These are phyloP conservation scores for Zygoascus hellenicus DNA, from an alignment of 1,139 yeast genomes.

Conservation along the genomic window DNA sequence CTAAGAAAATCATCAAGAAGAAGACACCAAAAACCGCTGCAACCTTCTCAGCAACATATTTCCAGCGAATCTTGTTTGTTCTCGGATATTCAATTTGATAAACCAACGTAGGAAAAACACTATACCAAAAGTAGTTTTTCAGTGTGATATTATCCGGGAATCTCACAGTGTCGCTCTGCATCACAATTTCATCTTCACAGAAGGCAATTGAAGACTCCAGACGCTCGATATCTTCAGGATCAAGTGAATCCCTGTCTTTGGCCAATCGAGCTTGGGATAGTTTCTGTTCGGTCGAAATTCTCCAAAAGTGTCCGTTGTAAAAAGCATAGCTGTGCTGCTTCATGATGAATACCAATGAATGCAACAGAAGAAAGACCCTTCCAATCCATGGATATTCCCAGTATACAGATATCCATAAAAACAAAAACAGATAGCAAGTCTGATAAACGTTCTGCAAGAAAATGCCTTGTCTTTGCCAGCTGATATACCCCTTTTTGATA, in stretches of 20 bases:
- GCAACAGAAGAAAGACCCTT: slow-evolving; percentile 71
- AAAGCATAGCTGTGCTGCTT: slow-evolving; percentile 88
- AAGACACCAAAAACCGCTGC: slow-evolving; percentile 84
- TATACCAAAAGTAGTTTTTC: slow-evolving; percentile 60
- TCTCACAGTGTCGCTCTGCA: slow-evolving; percentile 30
- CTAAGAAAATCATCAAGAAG: slow-evolving; percentile 70
- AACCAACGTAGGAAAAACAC: slow-evolving; percentile 91
- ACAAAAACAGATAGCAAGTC: slow-evolving; percentile 41
- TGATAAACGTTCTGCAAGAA: slow-evolving; percentile 54
- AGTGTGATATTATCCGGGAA: slow-evolving; percentile 74
- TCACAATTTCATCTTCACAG: slow-evolving; percentile 27
- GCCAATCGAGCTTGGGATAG: slow-evolving; percentile 36
- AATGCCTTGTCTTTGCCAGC: slow-evolving; percentile 63
- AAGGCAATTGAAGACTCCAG: slow-evolving; percentile 19
- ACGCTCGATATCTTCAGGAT: slow-evolving; percentile 6
- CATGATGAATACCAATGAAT: slow-evolving; percentile 82
- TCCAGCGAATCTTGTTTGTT: slow-evolving; percentile 61
- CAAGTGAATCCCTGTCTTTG: slow-evolving; percentile 8
- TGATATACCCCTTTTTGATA: slow-evolving; percentile 40
- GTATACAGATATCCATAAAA: slow-evolving; percentile 48
- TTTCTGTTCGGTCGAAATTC: slow-evolving; percentile 49
- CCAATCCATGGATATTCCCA: slow-evolving; percentile 77
- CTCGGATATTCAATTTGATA: slow-evolving; percentile 66
- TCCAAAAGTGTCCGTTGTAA: slow-evolving; percentile 85
- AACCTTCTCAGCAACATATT: slow-evolving; percentile 62